A percentile compares a stretch with the other conserved stretches of the same genome.
Conservation (phyloP, 805 yeast genomes). For the Ogataea allantospora region DNA sequence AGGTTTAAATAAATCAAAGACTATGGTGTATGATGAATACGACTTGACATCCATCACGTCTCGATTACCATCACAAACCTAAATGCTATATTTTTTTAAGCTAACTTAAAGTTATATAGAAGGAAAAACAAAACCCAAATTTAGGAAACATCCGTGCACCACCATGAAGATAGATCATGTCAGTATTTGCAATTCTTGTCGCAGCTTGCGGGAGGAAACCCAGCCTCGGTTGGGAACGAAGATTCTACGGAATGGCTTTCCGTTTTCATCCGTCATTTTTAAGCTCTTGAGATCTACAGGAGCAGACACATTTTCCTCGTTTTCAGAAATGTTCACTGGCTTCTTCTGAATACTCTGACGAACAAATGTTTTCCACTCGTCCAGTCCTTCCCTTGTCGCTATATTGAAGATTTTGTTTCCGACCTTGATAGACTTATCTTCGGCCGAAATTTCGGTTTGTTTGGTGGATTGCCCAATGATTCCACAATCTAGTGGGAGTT, state of each 20-base stretch:
- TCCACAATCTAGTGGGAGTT: slow-evolving; percentile 4
- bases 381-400: slow-evolving; percentile 31
- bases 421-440: slow-evolving; percentile 17
- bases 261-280: slow-evolving; percentile 34
- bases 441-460: background rate
- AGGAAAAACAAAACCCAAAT: background rate
- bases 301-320: background rate
- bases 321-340: slow-evolving; percentile 1
- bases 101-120: slow-evolving; percentile 2
- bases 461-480: background rate
- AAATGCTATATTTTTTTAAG: slow-evolving; percentile 3
- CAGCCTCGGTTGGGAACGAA: slow-evolving; percentile 52
- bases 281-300: slow-evolving; percentile 8
- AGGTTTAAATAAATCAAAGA: slow-evolving; percentile 30
- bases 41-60: slow-evolving; percentile 12
- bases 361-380: slow-evolving; percentile 28
- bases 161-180: background rate
- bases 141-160: slow-evolving; percentile 8
- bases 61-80: background rate
- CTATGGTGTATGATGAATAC: slow-evolving; percentile 23
- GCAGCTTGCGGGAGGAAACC: slow-evolving; percentile 32
- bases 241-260: slow-evolving; percentile 42
- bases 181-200: slow-evolving; percentile 15
- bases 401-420: slow-evolving; percentile 30
- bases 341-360: slow-evolving; percentile 15